A percentile compares a stretch with the other conserved stretches of the same genome.
Evolutionary conservation across 2,329 filamentous ascomycete genomes (phyloP).

Genomic region (Alternaria ethzedia): DNA sequence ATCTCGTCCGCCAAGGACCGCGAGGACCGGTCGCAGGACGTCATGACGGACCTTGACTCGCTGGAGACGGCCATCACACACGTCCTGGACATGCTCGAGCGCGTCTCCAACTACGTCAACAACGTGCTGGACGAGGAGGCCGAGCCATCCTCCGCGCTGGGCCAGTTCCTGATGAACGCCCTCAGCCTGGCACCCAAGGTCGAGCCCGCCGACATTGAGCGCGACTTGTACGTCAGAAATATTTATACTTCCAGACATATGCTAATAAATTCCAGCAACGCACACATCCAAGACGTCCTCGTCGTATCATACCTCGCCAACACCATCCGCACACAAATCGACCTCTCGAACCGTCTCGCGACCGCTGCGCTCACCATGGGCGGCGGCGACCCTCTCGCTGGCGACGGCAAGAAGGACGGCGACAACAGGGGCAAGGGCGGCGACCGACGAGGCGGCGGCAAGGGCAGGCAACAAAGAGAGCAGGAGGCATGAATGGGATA

Average conservation of each 20-base stretch:
- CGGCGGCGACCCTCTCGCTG: constrained; percentile 46
- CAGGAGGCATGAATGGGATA: constrained; percentile 40
- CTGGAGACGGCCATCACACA: constrained; percentile 86
- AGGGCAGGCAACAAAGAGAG: constrained; percentile 42
- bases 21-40: constrained; percentile 74
- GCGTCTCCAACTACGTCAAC: constrained; percentile 89
- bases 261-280: constrained; percentile 70
- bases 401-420: constrained; percentile 43
- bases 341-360: constrained; percentile 92
- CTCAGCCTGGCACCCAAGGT: constrained; percentile 95
- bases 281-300: constrained; percentile 98
- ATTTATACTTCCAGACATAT: not conserved
- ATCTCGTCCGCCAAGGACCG: constrained; percentile 81
- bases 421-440: constrained; percentile 39
- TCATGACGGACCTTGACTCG: constrained; percentile 88
- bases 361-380: constrained; percentile 62
- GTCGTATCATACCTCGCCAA: constrained; percentile 98
- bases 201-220: constrained; percentile 85
- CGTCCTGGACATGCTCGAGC: constrained; percentile 86
- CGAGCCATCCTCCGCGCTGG: constrained; percentile 86
- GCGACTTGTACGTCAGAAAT: constrained; percentile 72
- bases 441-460: constrained; percentile 39
- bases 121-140: constrained; percentile 93
- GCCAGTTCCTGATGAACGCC: constrained; percentile 93
- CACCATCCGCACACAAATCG: constrained; percentile 98